phyloP scores from a whole-genome alignment of 2,329 filamentous ascomycete genomes.

The Cryphonectria radicalis region DNA sequence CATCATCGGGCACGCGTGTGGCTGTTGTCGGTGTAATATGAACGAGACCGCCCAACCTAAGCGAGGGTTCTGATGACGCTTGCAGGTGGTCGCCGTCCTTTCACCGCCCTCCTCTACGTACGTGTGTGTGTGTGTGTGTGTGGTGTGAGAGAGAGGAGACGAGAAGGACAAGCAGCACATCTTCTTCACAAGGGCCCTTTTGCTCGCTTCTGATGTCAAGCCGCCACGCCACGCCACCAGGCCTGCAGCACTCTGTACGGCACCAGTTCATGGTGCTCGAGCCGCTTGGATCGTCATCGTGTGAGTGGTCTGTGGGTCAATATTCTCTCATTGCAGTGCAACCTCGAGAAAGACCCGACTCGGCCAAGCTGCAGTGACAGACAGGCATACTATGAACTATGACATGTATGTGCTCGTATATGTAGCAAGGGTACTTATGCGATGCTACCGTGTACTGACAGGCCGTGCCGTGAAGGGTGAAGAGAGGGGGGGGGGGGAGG shows the following conservation, averaged over 20 bases:
- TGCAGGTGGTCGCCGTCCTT: neutral
- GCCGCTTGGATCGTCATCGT: neutral
- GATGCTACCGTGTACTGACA: neutral
- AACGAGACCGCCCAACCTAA: neutral
- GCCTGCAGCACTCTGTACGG: neutral
- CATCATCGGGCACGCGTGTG: neutral
- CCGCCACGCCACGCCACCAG: neutral
- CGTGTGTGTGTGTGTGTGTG: too few species aligned
- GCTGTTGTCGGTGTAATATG: neutral
- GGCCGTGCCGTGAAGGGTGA: neutral
- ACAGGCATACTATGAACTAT: neutral
- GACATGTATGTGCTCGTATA: neutral
- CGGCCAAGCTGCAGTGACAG: neutral
- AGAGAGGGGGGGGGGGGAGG: too few species aligned
- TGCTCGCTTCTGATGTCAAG: neutral
- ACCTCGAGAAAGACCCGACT: neutral
- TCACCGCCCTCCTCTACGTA: too few species aligned
- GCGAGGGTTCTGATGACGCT: too few species aligned
- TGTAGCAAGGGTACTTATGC: neutral
- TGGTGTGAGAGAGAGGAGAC: too few species aligned
- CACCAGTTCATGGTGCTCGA: neutral
- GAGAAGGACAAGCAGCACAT: too few species aligned
- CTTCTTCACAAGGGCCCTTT: neutral
- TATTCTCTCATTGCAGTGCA: neutral
- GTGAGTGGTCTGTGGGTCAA: neutral